Evolutionary conservation across 2,329 filamentous ascomycete species (phyloP).

Genomic region (Neonectria coccinea): DNA sequence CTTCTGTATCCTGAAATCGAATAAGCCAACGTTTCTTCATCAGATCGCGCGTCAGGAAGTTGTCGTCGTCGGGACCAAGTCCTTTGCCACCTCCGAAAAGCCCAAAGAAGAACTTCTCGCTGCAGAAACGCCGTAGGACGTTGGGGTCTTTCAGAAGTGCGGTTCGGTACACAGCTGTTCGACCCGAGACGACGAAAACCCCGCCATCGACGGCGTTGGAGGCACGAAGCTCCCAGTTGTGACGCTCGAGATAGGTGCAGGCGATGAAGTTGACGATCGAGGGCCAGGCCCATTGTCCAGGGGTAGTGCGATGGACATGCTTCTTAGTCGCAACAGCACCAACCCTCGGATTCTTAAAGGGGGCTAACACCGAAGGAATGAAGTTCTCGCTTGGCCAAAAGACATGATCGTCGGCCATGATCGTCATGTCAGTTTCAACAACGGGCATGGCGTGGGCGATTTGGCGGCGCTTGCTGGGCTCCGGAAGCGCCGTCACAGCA

Average conservation of each 20-base stretch:
- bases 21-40: constrained; percentile 64
- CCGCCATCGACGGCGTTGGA: constrained; percentile 69
- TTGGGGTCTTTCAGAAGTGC: constrained; percentile 57
- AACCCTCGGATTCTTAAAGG: constrained; percentile 59
- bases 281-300: constrained; percentile 43
- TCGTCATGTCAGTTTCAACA: constrained; percentile 55
- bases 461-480: constrained; percentile 63
- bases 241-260: constrained; percentile 68
- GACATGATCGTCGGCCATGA: constrained; percentile 66
- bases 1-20: constrained; percentile 63
- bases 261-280: constrained; percentile 67
- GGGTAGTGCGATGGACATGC: constrained; percentile 56
- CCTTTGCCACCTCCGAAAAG: constrained; percentile 48
- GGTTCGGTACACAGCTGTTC: constrained; percentile 65
- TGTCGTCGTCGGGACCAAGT: constrained; percentile 68
- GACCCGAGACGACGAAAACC: constrained; percentile 68
- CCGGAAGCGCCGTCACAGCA: constrained; percentile 46
- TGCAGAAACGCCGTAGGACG: constrained; percentile 58
- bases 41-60: constrained; percentile 68
- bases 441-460: constrained; percentile 54
- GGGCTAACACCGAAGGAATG: constrained; percentile 55
- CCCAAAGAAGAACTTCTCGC: constrained; percentile 63
- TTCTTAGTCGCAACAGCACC: constrained; percentile 70
- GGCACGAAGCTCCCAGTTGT: constrained; percentile 71
- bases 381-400: constrained; percentile 59